Evolutionary conservation across 2,329 filamentous ascomycete genomes (phyloP), one percentile per base, ranked within the genome.

Genomic region (Diaporthe batatas): DNA sequence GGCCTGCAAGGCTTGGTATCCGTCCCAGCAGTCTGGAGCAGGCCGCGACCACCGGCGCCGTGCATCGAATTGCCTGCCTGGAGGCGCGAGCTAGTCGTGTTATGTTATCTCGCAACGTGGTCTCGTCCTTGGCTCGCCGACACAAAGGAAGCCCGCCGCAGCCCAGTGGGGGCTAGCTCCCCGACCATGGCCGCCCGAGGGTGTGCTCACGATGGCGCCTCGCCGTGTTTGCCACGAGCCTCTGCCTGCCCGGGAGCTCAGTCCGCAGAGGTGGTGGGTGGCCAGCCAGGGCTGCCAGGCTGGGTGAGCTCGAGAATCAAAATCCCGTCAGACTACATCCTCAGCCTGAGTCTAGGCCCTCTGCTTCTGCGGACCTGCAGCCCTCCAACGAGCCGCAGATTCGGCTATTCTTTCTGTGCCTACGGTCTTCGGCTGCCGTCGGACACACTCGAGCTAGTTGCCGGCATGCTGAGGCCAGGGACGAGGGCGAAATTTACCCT

Each of bases 1-100:
- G n/a, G n/a, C n/a, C n/a, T n/a, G n/a, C n/a, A n/a, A 47, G 53
- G 42, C 68, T 62, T 64, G 49, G 57, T 54, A 36, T 42, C 10
- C 18, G 68, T 68, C 72, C 72, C 72, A 71, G 51, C 58, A 73
- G 72, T 57, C 49, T 73, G 72, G 72, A 62, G 55, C 57, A 67
- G 72, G 58, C 58, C 51, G 42, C 47, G 47, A 67, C 62, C 62
- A 71, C 68, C 25, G 44, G 49, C 51, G 53, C n/a, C 57, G 53
- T 23, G 72, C 59, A 59, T 47, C 68, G 53, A 59, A 53, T 64
- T 70, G 68, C 36, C 68, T 59, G 68, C 53, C 54, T 47, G 29
- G 53, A 57, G 14, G 18, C 23, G 49, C 11, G n/a, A 25, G 53
- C 54, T 57, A 58, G 68, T 59, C 42, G 32, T 51, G 23, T 25